Evolutionary conservation across 371 early-diverging fungal species (phyloP), one percentile per base, ranked within the genome.

Genomic region (Mucor piriformis): DNA sequence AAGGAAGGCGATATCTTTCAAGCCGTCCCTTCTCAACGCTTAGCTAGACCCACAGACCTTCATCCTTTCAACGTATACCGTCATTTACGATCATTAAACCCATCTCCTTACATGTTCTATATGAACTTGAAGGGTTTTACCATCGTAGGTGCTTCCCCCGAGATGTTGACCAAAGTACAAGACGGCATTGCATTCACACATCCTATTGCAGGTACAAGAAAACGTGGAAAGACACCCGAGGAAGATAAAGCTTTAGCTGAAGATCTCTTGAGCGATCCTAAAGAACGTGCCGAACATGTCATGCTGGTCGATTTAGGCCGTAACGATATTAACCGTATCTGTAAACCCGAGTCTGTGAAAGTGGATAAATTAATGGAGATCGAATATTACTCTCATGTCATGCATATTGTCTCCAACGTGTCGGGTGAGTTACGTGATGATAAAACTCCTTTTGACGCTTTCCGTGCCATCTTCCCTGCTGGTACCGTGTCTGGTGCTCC

Each of bases 81-180:
- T 48, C 89, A 93, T 54, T 74, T 98, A 62, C 85, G 98, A 40
- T 91, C 92, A n/a, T 77, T 96, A 43, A 98, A 97, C 67, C 98
- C 98, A 3, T 94, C 96, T 4, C 98, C 98, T n/a, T 98, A 98
- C 74, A 94, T 98, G 95, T 98, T 97, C 72, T 97, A 96, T 64
- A 85, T 97, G 67, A 92, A 96, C 64, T 73, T 94, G 50, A 86
- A 89, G 46, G 93, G 86, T 48, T 96, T 95, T 67, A 93, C 93
- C 59, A 75, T 95, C n/a, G 97, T 97, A 6, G 98, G 98, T 18
- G 98, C 98, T 1, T 96, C 96, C 12, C 98, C 98, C 20, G 98
- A 98, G 73, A 93, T 97, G 92, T 80, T 98, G 53, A 93, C 94
- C 59, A 93, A 92, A 67, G 97, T 98, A 7, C 91, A 95, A 44